These are phyloP conservation scores for Sarocladiaceae sp. DNA, from an alignment of 2,329 filamentous ascomycete species.

Conservation along the genomic window DNA sequence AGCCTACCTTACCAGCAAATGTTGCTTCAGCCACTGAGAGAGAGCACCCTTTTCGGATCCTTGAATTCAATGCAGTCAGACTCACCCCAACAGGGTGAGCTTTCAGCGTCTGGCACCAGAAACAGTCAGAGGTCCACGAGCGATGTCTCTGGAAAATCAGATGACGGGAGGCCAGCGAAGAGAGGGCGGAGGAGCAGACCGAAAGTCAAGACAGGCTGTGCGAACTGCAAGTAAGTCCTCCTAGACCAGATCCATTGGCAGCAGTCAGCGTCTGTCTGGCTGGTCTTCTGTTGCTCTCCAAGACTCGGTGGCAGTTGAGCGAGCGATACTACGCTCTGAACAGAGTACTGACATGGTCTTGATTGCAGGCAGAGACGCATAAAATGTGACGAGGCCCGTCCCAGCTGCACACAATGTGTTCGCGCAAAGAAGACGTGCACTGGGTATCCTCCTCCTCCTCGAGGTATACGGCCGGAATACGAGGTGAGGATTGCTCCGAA, in stretches of 20 bases:
- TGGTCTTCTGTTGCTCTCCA: too few relatives aligned
- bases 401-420: slow-evolving; percentile 53
- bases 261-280: too few relatives aligned
- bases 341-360: background rate
- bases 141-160: slow-evolving; percentile 2
- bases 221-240: slow-evolving; percentile 58
- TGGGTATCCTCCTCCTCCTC: slow-evolving; percentile 54
- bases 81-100: background rate
- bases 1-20: too few relatives aligned
- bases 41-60: too few relatives aligned
- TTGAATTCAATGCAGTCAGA: background rate
- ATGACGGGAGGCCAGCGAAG: slow-evolving; percentile 21
- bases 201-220: slow-evolving; percentile 61
- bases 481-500: slow-evolving; percentile 45
- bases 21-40: too few relatives aligned
- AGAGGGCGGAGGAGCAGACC: slow-evolving; percentile 47
- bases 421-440: slow-evolving; percentile 52
- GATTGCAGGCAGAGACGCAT: slow-evolving; percentile 48
- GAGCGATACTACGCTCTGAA: too few relatives aligned
- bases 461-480: slow-evolving; percentile 38
- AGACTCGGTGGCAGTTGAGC: too few relatives aligned
- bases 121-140: background rate
- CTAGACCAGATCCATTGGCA: background rate
- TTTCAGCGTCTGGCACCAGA: background rate
- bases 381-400: slow-evolving; percentile 60